phyloP scores from a whole-genome alignment of 192 early-diverging fungal genomes.

The Podila minutissima region DNA sequence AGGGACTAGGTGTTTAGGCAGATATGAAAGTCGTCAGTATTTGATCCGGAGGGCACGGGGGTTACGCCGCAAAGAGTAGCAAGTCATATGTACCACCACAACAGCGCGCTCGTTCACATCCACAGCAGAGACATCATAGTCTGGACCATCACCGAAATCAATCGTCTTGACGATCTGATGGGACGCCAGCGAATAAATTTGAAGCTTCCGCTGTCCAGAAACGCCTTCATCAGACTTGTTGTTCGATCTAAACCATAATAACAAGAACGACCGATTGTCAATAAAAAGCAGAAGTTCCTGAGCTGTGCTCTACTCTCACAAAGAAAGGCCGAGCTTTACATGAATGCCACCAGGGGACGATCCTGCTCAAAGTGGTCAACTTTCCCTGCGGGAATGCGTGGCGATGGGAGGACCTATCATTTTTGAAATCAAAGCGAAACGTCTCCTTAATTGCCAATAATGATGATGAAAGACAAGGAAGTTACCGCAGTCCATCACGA shows the following conservation, averaged over 20 bases:
- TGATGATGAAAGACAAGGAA: no score
- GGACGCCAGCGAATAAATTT: conserved; percentile 69
- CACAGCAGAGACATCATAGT: conserved; percentile 55
- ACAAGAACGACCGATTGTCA: neutral
- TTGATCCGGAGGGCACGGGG: neutral
- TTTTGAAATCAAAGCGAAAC: neutral
- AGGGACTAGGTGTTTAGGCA: conserved; percentile 8
- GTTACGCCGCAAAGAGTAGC: neutral
- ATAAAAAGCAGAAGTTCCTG: neutral
- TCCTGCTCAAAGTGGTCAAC: conserved; percentile 41
- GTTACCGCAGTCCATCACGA: no score
- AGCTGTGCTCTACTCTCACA: neutral
- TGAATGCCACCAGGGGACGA: conserved; percentile 60
- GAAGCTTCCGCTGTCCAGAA: conserved; percentile 24
- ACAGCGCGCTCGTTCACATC: conserved; percentile 68
- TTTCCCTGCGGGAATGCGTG: conserved; percentile 38
- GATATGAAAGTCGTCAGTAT: neutral
- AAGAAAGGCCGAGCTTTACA: conserved; percentile 43
- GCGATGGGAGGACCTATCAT: conserved; percentile 41
- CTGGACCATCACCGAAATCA: conserved; percentile 55
- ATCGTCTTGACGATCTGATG: conserved; percentile 59
- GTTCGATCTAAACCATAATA: conserved; percentile 13
- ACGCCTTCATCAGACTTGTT: conserved; percentile 10
- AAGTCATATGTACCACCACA: conserved; percentile 63
- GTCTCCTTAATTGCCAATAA: no score